Base-by-base conservation (phyloP, 2,329 filamentous ascomycete species). In the Apiospora koreana region DNA sequence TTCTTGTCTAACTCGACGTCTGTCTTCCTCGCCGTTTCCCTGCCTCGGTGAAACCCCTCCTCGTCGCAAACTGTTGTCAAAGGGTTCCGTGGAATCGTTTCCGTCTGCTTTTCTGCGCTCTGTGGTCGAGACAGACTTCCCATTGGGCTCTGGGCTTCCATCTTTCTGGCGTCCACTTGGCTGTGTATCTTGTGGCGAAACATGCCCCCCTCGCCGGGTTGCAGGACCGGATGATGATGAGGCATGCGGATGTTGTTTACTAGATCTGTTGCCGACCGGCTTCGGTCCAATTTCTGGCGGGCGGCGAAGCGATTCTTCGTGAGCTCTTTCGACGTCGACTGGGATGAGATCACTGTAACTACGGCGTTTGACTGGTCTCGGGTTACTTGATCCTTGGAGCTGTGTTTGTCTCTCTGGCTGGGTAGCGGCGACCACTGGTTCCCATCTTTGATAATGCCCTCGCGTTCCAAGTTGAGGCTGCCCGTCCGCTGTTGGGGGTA, bases 281-380 rank as follows among this genome's bases (percentile, higher is more conserved):
- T 77, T 75, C 73, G 77, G 69, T 68, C 76, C 72, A 73, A 73
- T 69, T 68, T 77, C 69, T 46, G 79, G 43, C 6, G 28, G 73
- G 69, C 76, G 71, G 73, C 76, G 68, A 72, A 72, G 70, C 73
- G 74, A 72, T 75, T 73, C 68, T 70, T 81, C 77, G 72, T 79
- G 65, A 71, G 73, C 71, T 69, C 74, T 73, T 69, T 81, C 76
- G 66, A 75, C 68, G 69, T 80, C 76, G 73, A 81, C 76, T 70
- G 81, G 78, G 72, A 82, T 80, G 76, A 81, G 77, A 71, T 83
- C 80, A 71, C 79, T 82, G 75, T 80, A 80, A 74, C 76, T 80
- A 43, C 72, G 73, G 69, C 75, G 73, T 25, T 65, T 71, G 58
- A 67, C 68, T 69, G 71, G 69, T 72, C 62, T 69, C 67, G 25